Conservation (phyloP, 768 basidiomycete species). For the Phaeotremella fagi region DNA sequence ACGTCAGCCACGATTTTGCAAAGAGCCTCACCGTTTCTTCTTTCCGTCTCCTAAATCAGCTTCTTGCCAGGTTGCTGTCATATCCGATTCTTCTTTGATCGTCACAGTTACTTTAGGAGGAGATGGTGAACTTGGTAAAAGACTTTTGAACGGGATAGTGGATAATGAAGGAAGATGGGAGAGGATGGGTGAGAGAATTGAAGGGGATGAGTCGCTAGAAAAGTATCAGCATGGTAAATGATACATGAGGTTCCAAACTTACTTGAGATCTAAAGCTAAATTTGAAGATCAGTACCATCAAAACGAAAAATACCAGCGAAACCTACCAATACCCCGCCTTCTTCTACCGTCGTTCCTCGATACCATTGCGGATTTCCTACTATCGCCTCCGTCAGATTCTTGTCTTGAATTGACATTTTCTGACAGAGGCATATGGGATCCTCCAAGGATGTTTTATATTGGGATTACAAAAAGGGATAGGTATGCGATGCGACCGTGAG, state of each 20-base stretch:
- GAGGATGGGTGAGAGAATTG: slow-evolving; percentile 24
- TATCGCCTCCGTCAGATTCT: neutral
- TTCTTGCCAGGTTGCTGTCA: neutral
- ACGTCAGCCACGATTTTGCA: no score
- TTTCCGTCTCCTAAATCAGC: neutral
- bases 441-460: no score
- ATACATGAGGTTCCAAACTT: neutral
- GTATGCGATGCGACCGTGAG: no score
- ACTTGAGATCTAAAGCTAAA: neutral
- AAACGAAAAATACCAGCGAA: neutral
- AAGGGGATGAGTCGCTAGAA: neutral
- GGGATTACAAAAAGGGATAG: no score
- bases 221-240: neutral
- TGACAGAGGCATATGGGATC: neutral
- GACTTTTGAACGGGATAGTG: slow-evolving; percentile 21
- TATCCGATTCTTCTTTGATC: neutral
- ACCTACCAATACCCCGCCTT: neutral
- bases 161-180: slow-evolving; percentile 18
- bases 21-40: neutral
- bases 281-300: no score
- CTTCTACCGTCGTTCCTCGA: neutral
- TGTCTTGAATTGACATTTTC: neutral
- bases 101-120: neutral
- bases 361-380: neutral
- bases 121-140: slow-evolving; percentile 24